These are phyloP conservation scores for Pistacia integerrima DNA, from an alignment of 345 rosid genomes.

Conservation along the genomic window DNA sequence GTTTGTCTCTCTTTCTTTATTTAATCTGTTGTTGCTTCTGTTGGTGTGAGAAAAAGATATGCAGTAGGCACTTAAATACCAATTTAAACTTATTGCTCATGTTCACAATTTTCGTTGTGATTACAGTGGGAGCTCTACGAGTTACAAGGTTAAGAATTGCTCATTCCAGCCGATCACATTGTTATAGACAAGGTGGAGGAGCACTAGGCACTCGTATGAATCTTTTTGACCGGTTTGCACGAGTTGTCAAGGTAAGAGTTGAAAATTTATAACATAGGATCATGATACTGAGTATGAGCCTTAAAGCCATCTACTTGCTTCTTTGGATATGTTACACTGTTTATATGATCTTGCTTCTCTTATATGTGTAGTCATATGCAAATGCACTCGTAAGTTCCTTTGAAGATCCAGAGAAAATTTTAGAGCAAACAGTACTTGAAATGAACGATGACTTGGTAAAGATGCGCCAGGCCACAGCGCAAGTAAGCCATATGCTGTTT, in stretches of 20 bases:
- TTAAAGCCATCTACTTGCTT: neutral
- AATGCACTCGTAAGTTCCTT: constrained; percentile 66
- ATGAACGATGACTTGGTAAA: constrained; percentile 82
- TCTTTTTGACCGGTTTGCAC: constrained; percentile 71
- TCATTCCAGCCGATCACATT: constrained; percentile 24
- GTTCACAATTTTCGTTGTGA: neutral
- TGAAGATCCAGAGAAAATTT: constrained; percentile 83
- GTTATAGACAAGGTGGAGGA: constrained; percentile 51
- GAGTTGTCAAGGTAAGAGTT: constrained; percentile 65
- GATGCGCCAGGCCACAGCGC: constrained; percentile 90
- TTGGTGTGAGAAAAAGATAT: too few relatives aligned
- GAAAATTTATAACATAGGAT: neutral
- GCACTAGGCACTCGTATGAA: constrained; percentile 60
- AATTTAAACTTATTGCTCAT: neutral
- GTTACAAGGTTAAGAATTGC: constrained; percentile 27
- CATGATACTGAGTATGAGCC: neutral
- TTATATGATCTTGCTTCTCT: constrained; percentile 14
- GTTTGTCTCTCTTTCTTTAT: too few relatives aligned
- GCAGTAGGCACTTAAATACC: too few relatives aligned
- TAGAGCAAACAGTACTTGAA: constrained; percentile 78
- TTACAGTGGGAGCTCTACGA: constrained; percentile 30
- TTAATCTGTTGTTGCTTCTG: too few relatives aligned
- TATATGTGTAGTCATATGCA: constrained; percentile 69
- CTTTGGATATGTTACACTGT: neutral
- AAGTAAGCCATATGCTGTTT: constrained; percentile 44